Base-by-base conservation (phyloP, 768 basidiomycete species). In the Pisolithus albus region DNA sequence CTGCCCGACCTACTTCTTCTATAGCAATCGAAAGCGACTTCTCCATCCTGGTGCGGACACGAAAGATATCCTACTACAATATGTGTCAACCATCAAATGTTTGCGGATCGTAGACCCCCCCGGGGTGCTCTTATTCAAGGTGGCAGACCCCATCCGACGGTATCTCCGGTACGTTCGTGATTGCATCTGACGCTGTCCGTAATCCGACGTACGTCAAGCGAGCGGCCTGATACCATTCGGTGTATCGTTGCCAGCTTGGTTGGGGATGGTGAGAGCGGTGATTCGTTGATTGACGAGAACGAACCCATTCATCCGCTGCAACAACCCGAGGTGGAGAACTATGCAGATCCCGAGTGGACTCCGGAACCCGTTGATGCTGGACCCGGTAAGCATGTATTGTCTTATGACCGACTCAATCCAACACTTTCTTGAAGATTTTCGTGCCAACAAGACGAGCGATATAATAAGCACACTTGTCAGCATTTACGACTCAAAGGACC, bases 331-430 rank as follows among this genome's bases (percentile, higher is more conserved):
- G 75, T 81, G 47, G 95, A 98, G 57, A 91, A 97, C 56, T 97
- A 88, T 61, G 77, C 76, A 1, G 94, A 99, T 64, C 84, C 89
- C 0, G 86, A 89, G 53, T 99, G 96, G 96, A 84, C 88, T 42
- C 96, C 96, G 0, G 94, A 97, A 63, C 94, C 96, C 0, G 79
- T 94, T 50, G 96, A 99, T 66, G 96, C 96, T 30, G 96, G 94
- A 0, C 91, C 92, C 51, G 88, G 93, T 94, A 56, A 52, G 74
- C 62, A 18, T 6, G 32, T 16, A 30, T 32, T 21, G 5, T 41
- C 26, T 50, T 32, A 13, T 37, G 38, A n/a, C 26, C 13, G 30
- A 19, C 5, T 30, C 19, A 18, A 36, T 59, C 23, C 38, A 19
- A 39, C 44, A 18, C 38, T 28, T 13, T 3, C 18, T 34, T 34